phyloP scores from a whole-genome alignment of 108 stramenopile genomes.

The Fragilariopsis cylindrus region DNA sequence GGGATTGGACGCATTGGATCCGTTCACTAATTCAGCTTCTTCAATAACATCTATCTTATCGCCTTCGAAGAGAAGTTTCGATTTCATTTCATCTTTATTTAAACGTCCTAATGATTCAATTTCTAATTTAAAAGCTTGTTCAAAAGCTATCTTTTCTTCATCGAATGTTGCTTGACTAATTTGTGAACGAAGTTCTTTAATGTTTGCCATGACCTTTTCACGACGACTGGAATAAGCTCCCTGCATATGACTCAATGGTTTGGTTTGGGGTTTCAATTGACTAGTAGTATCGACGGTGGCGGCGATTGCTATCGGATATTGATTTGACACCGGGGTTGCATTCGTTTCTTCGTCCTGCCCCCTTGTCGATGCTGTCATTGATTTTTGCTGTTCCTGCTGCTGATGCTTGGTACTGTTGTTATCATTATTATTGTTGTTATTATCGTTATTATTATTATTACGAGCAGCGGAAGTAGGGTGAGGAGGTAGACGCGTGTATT shows the following conservation, averaged over 20 bases:
- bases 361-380: no score
- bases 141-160: slow-evolving; percentile 30
- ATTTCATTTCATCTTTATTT: slow-evolving; percentile 18
- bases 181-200: slow-evolving; percentile 32
- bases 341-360: no score
- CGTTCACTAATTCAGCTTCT: neutral
- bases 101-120: slow-evolving; percentile 23
- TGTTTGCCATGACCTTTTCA: slow-evolving; percentile 34
- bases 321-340: no score
- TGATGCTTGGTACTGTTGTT: no score
- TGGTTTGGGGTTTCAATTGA: neutral
- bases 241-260: neutral
- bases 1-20: no score
- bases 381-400: no score
- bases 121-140: slow-evolving; percentile 34
- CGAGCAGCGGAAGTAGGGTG: no score
- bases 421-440: no score
- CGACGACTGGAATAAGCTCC: slow-evolving; percentile 26
- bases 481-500: no score
- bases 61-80: neutral
- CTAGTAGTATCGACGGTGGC: no score
- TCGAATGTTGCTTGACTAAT: slow-evolving; percentile 10
- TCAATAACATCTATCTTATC: slow-evolving; percentile 1
- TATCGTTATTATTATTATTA: no score
- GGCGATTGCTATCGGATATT: no score